Evolutionary conservation across 2,329 filamentous ascomycete species (phyloP).

Genomic region (Nakataea oryzae): DNA sequence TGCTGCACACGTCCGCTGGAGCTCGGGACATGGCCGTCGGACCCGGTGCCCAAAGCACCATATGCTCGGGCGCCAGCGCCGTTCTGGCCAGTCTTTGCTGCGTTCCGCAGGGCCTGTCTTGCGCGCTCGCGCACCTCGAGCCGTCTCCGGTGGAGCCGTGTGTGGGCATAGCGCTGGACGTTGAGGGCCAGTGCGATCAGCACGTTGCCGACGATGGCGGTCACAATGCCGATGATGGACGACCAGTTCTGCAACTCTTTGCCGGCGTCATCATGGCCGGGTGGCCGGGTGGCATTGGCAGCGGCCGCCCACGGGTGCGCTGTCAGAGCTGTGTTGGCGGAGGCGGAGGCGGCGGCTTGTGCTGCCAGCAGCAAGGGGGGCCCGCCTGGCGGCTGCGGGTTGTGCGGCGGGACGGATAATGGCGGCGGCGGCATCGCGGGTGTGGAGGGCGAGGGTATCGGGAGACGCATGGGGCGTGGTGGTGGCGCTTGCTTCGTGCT

Average conservation of each 20-base stretch:
- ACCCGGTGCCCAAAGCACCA: slow-evolving; percentile 6
- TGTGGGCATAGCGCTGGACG: slow-evolving; percentile 91
- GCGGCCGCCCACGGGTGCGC: not conserved
- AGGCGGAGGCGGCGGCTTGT: not conserved
- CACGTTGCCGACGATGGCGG: slow-evolving; percentile 84
- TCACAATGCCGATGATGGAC: slow-evolving; percentile 87
- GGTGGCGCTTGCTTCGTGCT: not conserved
- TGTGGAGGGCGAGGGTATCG: not conserved
- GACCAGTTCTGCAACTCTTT: slow-evolving; percentile 65
- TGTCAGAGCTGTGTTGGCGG: not conserved
- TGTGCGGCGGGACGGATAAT: not conserved
- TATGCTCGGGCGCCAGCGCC: slow-evolving; percentile 6
- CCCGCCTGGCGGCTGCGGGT: not conserved
- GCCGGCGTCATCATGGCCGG: slow-evolving; percentile 21
- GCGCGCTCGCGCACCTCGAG: slow-evolving; percentile 45
- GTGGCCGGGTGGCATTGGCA: slow-evolving; percentile 8
- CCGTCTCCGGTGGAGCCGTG: slow-evolving; percentile 65
- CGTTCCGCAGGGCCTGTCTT: slow-evolving; percentile 40
- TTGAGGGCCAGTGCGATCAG: slow-evolving; percentile 94
- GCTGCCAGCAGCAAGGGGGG: not conserved
- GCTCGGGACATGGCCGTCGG: slow-evolving; percentile 12
- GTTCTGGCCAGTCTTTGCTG: slow-evolving; percentile 25
- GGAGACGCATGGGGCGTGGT: not conserved
- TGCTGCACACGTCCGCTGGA: not conserved
- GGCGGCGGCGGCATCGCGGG: not conserved